Base-by-base conservation (phyloP, 768 basidiomycete species). In the Trametes coccinea region DNA sequence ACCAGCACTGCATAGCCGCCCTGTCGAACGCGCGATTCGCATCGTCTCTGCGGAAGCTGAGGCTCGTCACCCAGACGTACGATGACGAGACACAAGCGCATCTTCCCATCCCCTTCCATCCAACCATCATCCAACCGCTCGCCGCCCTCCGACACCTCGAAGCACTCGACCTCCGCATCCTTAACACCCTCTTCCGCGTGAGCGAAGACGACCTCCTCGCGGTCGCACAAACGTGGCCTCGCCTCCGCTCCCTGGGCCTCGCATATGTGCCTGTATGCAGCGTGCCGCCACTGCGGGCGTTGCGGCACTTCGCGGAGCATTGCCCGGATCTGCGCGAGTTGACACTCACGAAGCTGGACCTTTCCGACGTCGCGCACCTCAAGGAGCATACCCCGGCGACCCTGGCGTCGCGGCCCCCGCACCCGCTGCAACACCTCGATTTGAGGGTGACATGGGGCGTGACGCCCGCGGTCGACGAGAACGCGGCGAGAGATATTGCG, bases 241-340 rank as follows among this genome's bases (percentile, higher is more conserved):
- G 39, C 37, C 52, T 60, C 3, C 52, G 30, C 0, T 22, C 34
- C 2, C 59, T 60, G 39, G 31, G 11, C 3, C 53, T 60, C 29
- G 9, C 46, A 17, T 60, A 60, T 39, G 7, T 31, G 10, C 52
- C 59, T 2, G 7, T 47, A 4, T 14, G 16, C 37, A 39, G 14
- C 27, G 27, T 53, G 14, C 59, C 53, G 9, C 33, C 52, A 5
- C 22, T 60, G 46, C 11, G 16, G 2, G 34, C 53, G 37, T 52
- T 60, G 22, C 56, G 41, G 7, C 52, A 63, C 47, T 63, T 63
- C 41, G 52, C 53, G 4, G 22, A 13, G 14, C 47, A 55, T 31
- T 63, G 62, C 40, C 62, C 62, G 14, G 46, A 54, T 9, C 48
- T 63, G 56, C 62, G 41, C 17, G 8, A 40, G 8, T 47, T 60